Evolutionary conservation across 2,329 filamentous ascomycete genomes (phyloP).

Genomic region (Xylariaceae sp.): DNA sequence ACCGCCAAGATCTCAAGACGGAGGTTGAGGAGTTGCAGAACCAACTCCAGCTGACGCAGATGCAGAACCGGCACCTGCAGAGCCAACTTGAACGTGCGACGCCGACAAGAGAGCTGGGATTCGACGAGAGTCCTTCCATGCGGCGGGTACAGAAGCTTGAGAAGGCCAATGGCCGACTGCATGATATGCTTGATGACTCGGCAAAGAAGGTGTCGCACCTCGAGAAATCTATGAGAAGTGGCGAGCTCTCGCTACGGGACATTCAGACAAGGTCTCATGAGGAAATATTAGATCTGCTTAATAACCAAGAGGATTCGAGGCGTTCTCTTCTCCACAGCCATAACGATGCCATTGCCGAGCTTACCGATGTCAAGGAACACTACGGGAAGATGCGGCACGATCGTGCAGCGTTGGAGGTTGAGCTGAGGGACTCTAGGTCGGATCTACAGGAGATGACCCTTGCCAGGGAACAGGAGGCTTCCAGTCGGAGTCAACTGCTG

Average conservation of each 20-base stretch:
- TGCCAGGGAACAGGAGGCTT: slow-evolving; percentile 79
- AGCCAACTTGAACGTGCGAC: slow-evolving; percentile 73
- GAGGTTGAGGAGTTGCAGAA: slow-evolving; percentile 92
- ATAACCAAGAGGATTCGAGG: slow-evolving; percentile 86
- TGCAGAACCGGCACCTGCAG: slow-evolving; percentile 91
- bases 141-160: slow-evolving; percentile 87
- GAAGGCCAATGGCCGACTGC: slow-evolving; percentile 83
- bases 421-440: slow-evolving; percentile 76
- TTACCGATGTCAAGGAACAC: slow-evolving; percentile 79
- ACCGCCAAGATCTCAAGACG: slow-evolving; percentile 82
- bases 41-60: slow-evolving; percentile 86
- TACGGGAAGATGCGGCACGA: slow-evolving; percentile 84
- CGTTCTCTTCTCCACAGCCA: slow-evolving; percentile 77
- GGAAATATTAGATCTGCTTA: slow-evolving; percentile 87
- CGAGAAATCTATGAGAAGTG: slow-evolving; percentile 80
- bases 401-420: slow-evolving; percentile 75
- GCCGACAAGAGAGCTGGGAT: slow-evolving; percentile 54
- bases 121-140: slow-evolving; percentile 74
- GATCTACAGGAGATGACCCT: slow-evolving; percentile 77
- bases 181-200: slow-evolving; percentile 93
- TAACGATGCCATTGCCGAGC: slow-evolving; percentile 78
- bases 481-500: slow-evolving; percentile 82
- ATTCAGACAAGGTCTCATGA: slow-evolving; percentile 92
- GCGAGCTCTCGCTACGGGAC: slow-evolving; percentile 83
- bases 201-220: slow-evolving; percentile 85